Base-by-base conservation (phyloP, 345 rosid genomes). In the Syzygium oleosum region DNA sequence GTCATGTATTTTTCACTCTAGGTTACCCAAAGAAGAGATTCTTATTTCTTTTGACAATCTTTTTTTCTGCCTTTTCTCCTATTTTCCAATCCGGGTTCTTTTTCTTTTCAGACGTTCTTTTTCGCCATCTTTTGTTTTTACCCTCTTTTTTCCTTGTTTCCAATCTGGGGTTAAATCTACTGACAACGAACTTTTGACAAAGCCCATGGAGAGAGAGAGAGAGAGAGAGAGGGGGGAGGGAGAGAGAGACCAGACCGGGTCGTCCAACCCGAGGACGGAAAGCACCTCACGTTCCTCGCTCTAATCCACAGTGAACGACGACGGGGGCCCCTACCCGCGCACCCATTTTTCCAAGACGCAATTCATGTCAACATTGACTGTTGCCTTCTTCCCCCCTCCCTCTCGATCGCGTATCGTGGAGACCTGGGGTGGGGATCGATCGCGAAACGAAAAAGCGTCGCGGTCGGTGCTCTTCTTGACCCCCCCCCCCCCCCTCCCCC, bases 301-400 rank as follows among this genome's bases (percentile, higher is more conserved):
- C 49, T 9, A 41, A 34, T 31, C 0, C 79, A 8, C 23, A 5
- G 17, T 9, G 43, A 19, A 21, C 5, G 5, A 73, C 49, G 83
- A n/a, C n/a, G n/a, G n/a, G n/a, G 80, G 80, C 4, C 49, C 83
- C 80, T 6, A 12, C 49, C 4, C 15, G 13, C 19, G 49, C 83
- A 7, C 49, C 83, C 22, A 1, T 38, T 38, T 73, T 5, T 0
- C 13, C 83, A 1, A 9, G 11, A 59, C 14, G 49, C 83, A 22
- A 10, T 12, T 19, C 27, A 17, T 3, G 46, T 34, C 46, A 4
- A 19, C 23, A 16, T 73, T 73, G 49, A 73, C 83, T 73, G 11
- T n/a, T 9, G 25, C 1, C 23, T 11, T 0, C n/a, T 4, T 0
- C 1, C 79, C 13, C 23, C 29, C 2, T 7, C 31, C 68, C 73